Evolutionary conservation across 805 yeast genomes (phyloP).

Genomic region (Candida dajiaensis): DNA sequence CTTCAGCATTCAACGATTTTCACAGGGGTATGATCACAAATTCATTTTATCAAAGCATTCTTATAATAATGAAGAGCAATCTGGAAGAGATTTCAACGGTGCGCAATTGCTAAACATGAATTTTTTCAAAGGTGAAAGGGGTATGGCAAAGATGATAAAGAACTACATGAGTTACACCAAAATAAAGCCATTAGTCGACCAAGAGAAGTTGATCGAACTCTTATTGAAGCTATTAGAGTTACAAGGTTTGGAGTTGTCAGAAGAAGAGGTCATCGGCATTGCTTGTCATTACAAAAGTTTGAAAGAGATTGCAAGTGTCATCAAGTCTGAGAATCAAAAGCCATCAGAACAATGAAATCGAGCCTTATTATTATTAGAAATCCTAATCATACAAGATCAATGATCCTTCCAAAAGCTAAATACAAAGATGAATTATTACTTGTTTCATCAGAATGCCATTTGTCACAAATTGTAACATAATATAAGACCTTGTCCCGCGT

Average conservation of each 20-base stretch:
- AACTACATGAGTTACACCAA: background rate
- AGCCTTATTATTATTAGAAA: background rate
- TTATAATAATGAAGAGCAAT: too few relatives aligned
- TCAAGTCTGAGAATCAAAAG: background rate
- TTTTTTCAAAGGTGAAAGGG: slow-evolving; percentile 4
- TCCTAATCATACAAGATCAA: too few relatives aligned
- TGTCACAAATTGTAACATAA: background rate
- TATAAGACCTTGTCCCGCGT: background rate
- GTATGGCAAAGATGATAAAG: slow-evolving; percentile 4
- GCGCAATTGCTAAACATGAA: background rate
- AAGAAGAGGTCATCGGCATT: slow-evolving; percentile 1
- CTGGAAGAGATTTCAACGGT: background rate
- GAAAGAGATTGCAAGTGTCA: slow-evolving; percentile 1
- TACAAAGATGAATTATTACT: too few relatives aligned
- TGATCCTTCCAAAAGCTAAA: too few relatives aligned
- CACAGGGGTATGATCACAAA: background rate
- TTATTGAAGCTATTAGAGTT: slow-evolving; percentile 4
- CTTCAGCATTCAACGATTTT: background rate
- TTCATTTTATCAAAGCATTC: background rate
- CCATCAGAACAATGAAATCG: background rate
- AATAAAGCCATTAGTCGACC: background rate
- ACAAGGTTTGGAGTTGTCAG: slow-evolving; percentile 2
- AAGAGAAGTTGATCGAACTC: slow-evolving; percentile 1
- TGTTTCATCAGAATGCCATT: too few relatives aligned
- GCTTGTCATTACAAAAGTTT: slow-evolving; percentile 1